Base-by-base conservation (phyloP, 257 asterid genomes). In the Echium plantagineum region DNA sequence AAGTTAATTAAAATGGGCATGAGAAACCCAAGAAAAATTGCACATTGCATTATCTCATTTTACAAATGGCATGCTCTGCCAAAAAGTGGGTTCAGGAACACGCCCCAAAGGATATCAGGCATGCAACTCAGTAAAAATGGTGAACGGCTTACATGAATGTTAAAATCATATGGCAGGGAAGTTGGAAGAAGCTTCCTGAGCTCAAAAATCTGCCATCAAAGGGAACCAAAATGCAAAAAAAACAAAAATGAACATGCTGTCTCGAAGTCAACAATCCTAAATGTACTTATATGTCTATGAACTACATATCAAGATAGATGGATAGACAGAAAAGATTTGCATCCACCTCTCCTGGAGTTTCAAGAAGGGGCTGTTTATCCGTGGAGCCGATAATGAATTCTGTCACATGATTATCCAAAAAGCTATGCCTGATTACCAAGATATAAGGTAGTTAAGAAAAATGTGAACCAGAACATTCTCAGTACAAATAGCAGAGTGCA, bases 111-210 rank as follows among this genome's bases (percentile, higher is more conserved):
- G 53, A 32, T 46, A 46, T 22, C 21, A 62, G 26, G 26, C 31
- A 15, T 24, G 2, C 3, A 24, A 24, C 3, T 24, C 26, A 54
- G 7, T 49, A 58, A 15, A 35, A 48, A 42, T 30, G 57, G 47
- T 48, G 42, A 21, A 64, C 28, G 62, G 76, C 97, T 85, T 67
- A 86, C 97, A 66, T 89, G 96, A 72, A 86, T 60, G 74, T 93
- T 89, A 83, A 93, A 93, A 74, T 93, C 95, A 31, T 85, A 89
- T 61, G 85, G 74, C 75, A 78, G 67, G 59, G 95, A 72, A 42
- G 94, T 79, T 12, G 97, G 97, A 64, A 88, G 95, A 72, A 93
- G 95, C 77, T 93, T 93, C 79, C 86, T 76, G 66, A 93, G 96
- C 79, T 82, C 87, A 75, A 93, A 88, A 59, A 91, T 74, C 98